phyloP scores from a whole-genome alignment of 805 yeast species.

The Priceomyces carsonii region DNA sequence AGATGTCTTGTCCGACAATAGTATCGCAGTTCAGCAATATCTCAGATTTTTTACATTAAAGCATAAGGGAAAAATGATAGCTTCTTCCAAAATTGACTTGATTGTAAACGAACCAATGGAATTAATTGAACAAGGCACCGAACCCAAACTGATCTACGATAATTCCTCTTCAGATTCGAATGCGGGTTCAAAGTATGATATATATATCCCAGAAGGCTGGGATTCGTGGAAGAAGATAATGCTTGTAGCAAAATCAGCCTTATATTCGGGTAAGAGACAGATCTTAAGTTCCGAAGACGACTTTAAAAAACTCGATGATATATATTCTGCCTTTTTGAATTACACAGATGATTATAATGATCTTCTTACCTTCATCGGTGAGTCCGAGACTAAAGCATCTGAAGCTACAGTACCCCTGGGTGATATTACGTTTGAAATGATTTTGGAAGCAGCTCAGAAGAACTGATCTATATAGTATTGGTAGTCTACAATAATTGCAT shows the following conservation, averaged over 20 bases:
- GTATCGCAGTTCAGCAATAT: slow-evolving; percentile 34
- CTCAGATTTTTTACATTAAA: slow-evolving; percentile 32
- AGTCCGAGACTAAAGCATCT: no score
- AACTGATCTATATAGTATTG: no score
- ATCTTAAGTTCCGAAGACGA: slow-evolving; percentile 16
- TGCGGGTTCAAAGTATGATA: slow-evolving; percentile 11
- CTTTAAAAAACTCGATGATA: slow-evolving; percentile 15
- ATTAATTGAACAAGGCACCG: slow-evolving; percentile 8
- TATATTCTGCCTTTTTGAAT: slow-evolving; percentile 10
- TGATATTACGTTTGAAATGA: no score
- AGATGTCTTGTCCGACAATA: slow-evolving; percentile 19
- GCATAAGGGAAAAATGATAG: slow-evolving; percentile 27
- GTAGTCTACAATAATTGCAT: no score
- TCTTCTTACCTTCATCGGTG: slow-evolving; percentile 1
- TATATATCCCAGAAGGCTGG: slow-evolving; percentile 47
- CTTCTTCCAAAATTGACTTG: slow-evolving; percentile 8
- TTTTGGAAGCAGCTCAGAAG: no score
- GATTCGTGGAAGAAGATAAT: slow-evolving; percentile 56
- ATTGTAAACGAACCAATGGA: slow-evolving; percentile 7
- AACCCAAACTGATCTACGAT: slow-evolving; percentile 17
- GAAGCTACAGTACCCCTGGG: no score
- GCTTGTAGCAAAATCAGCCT: slow-evolving; percentile 26
- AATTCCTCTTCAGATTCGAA: neutral
- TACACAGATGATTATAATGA: neutral
- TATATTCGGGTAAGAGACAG: slow-evolving; percentile 14